These are phyloP conservation scores for Cucumis sativus DNA, from an alignment of 306 rosid species.

Conservation along the genomic window DNA sequence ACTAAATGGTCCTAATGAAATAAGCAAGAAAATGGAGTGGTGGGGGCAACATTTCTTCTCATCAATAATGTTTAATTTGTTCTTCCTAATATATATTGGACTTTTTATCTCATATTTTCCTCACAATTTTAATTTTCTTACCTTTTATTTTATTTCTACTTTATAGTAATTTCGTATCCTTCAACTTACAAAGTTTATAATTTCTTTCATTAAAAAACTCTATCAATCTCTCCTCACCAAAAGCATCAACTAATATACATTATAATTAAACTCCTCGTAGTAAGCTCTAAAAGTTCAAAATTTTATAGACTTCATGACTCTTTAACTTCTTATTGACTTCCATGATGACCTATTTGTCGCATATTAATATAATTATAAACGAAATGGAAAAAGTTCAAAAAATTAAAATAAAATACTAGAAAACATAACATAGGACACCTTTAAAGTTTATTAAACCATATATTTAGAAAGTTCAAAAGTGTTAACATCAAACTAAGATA, in stretches of 20 bases:
- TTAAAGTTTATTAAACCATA: not conserved
- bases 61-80: not conserved
- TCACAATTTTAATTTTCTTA: not conserved
- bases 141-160: not conserved
- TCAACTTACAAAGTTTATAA: not conserved
- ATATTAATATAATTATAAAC: no score
- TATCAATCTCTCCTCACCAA: no score
- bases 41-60: not conserved
- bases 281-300: no score
- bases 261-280: no score
- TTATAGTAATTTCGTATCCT: not conserved
- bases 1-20: not conserved
- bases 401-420: not conserved
- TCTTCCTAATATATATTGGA: not conserved
- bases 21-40: not conserved
- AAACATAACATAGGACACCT: not conserved
- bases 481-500: not conserved
- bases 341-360: no score
- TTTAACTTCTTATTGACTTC: no score
- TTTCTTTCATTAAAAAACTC: no score
- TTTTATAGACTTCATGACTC: no score
- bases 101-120: not conserved
- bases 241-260: no score
- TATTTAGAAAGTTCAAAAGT: not conserved
- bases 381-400: not conserved